Conservation (phyloP, 805 yeast species). For the Candida adriatica region DNA sequence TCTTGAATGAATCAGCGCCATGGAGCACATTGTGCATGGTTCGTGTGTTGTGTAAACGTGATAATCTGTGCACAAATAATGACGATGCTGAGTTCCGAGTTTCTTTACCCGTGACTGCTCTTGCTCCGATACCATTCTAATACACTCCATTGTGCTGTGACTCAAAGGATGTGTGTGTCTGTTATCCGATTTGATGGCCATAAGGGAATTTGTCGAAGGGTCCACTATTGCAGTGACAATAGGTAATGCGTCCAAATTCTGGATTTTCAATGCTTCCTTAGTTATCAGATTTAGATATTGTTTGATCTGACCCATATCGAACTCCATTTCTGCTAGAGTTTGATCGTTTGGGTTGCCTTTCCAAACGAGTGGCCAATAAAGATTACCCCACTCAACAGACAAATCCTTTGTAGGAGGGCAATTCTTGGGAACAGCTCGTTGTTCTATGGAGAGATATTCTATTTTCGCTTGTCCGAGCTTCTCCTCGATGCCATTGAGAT, state of each 20-base stretch:
- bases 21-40: constrained; percentile 94
- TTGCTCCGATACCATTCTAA: constrained; percentile 50
- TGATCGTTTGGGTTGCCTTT: constrained; percentile 84
- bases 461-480: constrained; percentile 15
- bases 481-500: constrained; percentile 21
- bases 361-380: constrained; percentile 89
- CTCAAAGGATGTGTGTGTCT: constrained; percentile 45
- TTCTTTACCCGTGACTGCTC: no score
- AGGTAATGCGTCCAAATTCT: constrained; percentile 28
- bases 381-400: constrained; percentile 54
- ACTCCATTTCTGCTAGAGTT: constrained; percentile 45
- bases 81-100: no score
- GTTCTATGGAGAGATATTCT: constrained; percentile 16
- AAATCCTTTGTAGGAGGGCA: constrained; percentile 71
- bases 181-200: constrained; percentile 34
- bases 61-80: constrained; percentile 68
- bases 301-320: constrained; percentile 40
- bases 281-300: constrained; percentile 26
- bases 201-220: constrained; percentile 36
- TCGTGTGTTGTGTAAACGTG: constrained; percentile 89
- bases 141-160: constrained; percentile 74
- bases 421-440: constrained; percentile 43
- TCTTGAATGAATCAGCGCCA: constrained; percentile 93
- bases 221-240: constrained; percentile 60
- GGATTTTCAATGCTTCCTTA: constrained; percentile 17